Base-by-base conservation (phyloP, 2,329 filamentous ascomycete species). In the Purpureocillium takamizusanense region DNA sequence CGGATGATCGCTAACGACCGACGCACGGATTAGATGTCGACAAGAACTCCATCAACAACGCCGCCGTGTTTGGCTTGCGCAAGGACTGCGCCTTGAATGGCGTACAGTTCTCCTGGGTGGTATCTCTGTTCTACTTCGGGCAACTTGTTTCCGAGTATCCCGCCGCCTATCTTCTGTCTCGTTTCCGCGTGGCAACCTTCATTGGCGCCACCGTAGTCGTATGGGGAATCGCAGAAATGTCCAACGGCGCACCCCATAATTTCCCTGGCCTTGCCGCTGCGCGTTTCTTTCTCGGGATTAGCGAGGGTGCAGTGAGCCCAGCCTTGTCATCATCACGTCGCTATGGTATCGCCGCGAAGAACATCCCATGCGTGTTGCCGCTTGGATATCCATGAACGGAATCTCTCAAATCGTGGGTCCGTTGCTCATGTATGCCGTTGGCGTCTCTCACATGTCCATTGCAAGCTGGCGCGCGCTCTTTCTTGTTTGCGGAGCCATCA, bases 261-360 rank as follows among this genome's bases (percentile, higher is more conserved):
- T 56, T 56, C 18, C 37, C 33, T 1, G 47, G 49, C 0, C 35
- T 59, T 5, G 51, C 50, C 10, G 44, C 46, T 0, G 44, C 45
- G 3, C 41, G 55, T 5, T 57, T 55, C 42, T 43, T 57, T n/a
- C 51, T 57, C 3, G 55, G 56, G 2, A 48, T 57, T 27, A 37
- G 46, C 15, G 55, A 60, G 29, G 54, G 48, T 9, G 50, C 51
- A 5, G 53, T 59, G 1, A 56, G 53, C 2, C 56, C 55, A 2
- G 54, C 54, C 14, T 60, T 59, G 46, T 60, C 25, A 51, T 54
- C 32, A 51, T 59, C 32, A 60, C 54, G 2, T 51, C 49, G 12
- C 51, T 49, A 30, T 60, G 51, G 54, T 60, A 57, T 37, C 48
- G 46, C 7, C 45, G 43, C 7, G 42, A 44, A 15, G 56, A 60